These are phyloP conservation scores for Colletotrichum horii DNA, from an alignment of 2,329 filamentous ascomycete genomes.

Conservation along the genomic window DNA sequence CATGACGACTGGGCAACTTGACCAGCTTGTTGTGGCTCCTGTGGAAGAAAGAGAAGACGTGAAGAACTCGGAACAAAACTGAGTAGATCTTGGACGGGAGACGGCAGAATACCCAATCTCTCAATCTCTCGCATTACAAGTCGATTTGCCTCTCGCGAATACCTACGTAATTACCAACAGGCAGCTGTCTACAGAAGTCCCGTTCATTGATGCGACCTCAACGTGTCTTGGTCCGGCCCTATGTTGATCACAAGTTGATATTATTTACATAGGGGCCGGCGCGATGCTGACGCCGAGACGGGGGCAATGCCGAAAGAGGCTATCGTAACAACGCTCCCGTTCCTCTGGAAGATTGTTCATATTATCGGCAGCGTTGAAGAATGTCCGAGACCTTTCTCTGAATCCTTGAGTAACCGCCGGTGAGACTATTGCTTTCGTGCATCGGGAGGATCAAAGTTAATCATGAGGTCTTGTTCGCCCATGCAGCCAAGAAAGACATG, in stretches of 20 bases:
- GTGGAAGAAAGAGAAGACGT: neutral
- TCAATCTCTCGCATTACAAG: neutral
- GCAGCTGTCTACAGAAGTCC: neutral
- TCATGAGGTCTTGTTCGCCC: slow-evolving; percentile 22
- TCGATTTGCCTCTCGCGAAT: neutral
- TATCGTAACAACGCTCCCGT: neutral
- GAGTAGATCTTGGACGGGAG: neutral
- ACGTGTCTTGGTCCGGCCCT: neutral
- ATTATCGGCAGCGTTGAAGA: neutral
- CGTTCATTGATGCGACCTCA: neutral
- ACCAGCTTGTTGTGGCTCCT: neutral
- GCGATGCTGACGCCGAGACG: neutral
- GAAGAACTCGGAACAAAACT: neutral
- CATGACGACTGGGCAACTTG: neutral
- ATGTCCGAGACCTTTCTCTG: neutral
- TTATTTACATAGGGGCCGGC: neutral
- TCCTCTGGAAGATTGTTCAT: neutral
- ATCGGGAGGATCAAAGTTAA: slow-evolving; percentile 13
- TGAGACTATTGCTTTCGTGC: slow-evolving; percentile 26
- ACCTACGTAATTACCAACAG: neutral
- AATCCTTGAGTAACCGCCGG: neutral
- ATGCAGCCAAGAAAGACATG: slow-evolving; percentile 11
- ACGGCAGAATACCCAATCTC: neutral
- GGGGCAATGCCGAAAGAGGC: neutral
- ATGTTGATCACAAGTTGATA: neutral